phyloP scores from a whole-genome alignment of 371 early-diverging fungal species.

The Apophysomyces ossiformis region DNA sequence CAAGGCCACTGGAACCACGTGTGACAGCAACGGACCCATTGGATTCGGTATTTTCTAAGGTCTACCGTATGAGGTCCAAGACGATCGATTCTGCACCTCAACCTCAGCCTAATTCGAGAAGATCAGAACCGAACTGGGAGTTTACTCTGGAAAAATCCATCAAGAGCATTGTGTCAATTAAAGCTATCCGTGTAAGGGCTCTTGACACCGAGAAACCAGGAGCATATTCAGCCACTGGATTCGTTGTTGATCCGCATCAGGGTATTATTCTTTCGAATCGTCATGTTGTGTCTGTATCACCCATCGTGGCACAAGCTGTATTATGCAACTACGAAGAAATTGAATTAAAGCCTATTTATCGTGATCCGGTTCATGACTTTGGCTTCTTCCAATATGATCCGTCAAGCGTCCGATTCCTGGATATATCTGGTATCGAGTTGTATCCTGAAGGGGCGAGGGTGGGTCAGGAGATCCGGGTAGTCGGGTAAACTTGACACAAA shows the following conservation, averaged over 20 bases:
- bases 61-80: constrained; percentile 1
- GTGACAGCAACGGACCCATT: neutral
- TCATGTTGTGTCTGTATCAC: constrained; percentile 87
- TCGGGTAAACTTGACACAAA: constrained; percentile 52
- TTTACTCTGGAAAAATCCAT: constrained; percentile 74
- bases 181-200: constrained; percentile 78
- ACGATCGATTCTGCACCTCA: constrained; percentile 1
- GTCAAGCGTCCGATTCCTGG: constrained; percentile 70
- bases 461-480: constrained; percentile 83
- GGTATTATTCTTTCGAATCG: constrained; percentile 92
- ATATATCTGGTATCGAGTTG: constrained; percentile 69
- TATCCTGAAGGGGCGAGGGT: constrained; percentile 78
- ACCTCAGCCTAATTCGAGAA: neutral
- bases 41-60: neutral
- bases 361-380: constrained; percentile 92
- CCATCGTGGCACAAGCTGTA: constrained; percentile 81
- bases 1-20: neutral
- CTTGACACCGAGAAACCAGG: constrained; percentile 91
- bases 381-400: constrained; percentile 89
- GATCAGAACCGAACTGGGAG: constrained; percentile 61
- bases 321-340: constrained; percentile 90
- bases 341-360: constrained; percentile 79
- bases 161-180: constrained; percentile 85
- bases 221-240: constrained; percentile 84
- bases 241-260: constrained; percentile 83